Percentiles rank a stretch among this genome's conserved stretches.
These are phyloP conservation scores for Begonia fuchsioides DNA, from an alignment of 306 rosid species.

Conservation along the genomic window DNA sequence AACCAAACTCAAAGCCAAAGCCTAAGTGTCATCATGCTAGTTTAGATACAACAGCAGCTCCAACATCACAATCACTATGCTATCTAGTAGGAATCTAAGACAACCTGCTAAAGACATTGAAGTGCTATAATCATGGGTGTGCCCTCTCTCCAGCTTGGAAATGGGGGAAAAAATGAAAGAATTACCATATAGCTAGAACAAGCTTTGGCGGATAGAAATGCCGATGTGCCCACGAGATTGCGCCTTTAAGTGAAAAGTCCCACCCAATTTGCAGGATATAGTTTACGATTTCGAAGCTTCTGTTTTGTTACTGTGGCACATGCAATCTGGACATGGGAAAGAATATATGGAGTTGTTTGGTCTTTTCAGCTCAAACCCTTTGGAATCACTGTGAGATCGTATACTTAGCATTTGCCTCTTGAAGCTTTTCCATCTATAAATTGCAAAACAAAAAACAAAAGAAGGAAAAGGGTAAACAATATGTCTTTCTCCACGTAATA, in stretches of 20 bases:
- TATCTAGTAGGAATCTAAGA: no score
- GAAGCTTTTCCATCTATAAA: constrained; percentile 76
- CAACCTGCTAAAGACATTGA: no score
- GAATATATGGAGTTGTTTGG: constrained; percentile 83
- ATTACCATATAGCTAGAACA: constrained; percentile 22
- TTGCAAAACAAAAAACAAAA: constrained; percentile 12
- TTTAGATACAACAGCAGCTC: no score
- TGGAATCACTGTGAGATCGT: constrained; percentile 82
- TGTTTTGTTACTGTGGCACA: constrained; percentile 70
- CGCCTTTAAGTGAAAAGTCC: constrained; percentile 10
- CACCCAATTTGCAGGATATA: constrained; percentile 1
- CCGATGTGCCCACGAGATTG: constrained; percentile 17
- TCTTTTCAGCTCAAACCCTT: constrained; percentile 82
- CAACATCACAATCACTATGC: no score
- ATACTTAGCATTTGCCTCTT: constrained; percentile 77
- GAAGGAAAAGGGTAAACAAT: neutral
- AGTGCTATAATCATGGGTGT: constrained; percentile 8
- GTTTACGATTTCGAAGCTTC: constrained; percentile 32
- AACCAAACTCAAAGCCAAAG: no score
- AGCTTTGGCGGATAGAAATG: constrained; percentile 39
- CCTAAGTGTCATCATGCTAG: no score
- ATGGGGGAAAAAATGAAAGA: constrained; percentile 49
- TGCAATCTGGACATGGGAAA: constrained; percentile 98
- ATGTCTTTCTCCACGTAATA: no score
- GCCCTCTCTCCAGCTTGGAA: constrained; percentile 33